These are phyloP conservation scores for Aspergillus sp. DNA, from an alignment of 2,329 filamentous ascomycete genomes.

Conservation along the genomic window DNA sequence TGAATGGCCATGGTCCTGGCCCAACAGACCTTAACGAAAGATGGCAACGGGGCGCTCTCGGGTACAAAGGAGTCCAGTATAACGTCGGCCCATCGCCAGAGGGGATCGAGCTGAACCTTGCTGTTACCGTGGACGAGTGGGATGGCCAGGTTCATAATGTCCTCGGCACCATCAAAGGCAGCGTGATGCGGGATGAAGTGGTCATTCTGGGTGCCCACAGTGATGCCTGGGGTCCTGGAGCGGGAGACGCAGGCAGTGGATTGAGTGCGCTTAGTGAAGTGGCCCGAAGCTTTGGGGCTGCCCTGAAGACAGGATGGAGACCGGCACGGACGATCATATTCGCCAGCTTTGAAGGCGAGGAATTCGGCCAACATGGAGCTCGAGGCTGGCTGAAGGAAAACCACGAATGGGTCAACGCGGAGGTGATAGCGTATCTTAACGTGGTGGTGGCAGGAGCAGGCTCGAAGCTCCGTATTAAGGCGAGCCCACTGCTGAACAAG, in stretches of 20 bases:
- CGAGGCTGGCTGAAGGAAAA: not conserved
- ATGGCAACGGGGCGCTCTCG: conserved; percentile 5
- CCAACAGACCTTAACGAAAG: too few species aligned
- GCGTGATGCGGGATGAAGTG: conserved; percentile 28
- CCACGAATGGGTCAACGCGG: not conserved
- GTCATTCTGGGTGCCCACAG: conserved; percentile 50
- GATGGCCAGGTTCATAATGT: conserved; percentile 15
- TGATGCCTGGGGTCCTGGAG: conserved; percentile 51
- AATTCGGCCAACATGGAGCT: not conserved
- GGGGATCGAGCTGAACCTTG: conserved; percentile 12
- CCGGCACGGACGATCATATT: conserved; percentile 42
- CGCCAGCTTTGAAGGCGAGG: conserved; percentile 4
- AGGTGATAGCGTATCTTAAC: not conserved
- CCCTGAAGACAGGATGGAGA: conserved; percentile 46
- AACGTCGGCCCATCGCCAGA: conserved; percentile 11
- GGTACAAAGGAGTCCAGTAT: not conserved
- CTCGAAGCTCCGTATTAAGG: too few species aligned
- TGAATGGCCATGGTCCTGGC: conserved; percentile 28
- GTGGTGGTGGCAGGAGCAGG: too few species aligned
- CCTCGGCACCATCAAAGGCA: conserved; percentile 18
- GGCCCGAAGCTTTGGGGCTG: conserved; percentile 43
- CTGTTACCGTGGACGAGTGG: conserved; percentile 10
- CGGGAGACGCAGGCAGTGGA: conserved; percentile 49
- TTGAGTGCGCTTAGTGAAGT: conserved; percentile 48
- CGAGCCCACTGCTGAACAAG: too few species aligned